Conservation (phyloP, 306 rosid species). For the Alnus rubra region DNA sequence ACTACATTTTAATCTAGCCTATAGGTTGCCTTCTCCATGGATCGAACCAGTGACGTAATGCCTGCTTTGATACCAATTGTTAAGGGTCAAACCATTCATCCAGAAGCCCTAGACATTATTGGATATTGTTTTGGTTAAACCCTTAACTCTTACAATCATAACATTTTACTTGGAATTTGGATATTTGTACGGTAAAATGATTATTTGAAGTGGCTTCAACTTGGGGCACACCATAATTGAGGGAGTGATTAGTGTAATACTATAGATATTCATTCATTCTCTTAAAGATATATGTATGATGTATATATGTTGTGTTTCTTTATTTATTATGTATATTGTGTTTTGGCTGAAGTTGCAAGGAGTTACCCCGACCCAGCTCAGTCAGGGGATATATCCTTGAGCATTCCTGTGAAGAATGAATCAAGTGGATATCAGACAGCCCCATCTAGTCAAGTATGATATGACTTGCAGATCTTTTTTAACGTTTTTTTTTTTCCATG, state of each 20-base stretch:
- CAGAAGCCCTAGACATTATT: no score
- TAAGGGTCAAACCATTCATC: no score
- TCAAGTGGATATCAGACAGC: slow-evolving; percentile 51
- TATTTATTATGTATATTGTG: neutral
- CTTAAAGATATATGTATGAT: neutral
- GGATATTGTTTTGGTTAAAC: no score
- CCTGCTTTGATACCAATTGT: no score
- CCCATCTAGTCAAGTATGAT: slow-evolving; percentile 55
- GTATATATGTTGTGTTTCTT: neutral
- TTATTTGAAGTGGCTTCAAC: slow-evolving; percentile 4
- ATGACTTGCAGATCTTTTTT: neutral
- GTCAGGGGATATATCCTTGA: slow-evolving; percentile 42
- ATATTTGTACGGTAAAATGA: slow-evolving; percentile 13
- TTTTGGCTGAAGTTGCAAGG: slow-evolving; percentile 49
- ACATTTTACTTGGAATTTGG: neutral
- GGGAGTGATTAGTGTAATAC: neutral
- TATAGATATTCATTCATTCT: neutral
- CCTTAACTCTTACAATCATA: no score
- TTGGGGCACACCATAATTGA: neutral
- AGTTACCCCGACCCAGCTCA: slow-evolving; percentile 37
- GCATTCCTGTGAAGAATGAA: slow-evolving; percentile 45
- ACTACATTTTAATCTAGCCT: no score
- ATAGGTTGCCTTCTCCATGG: no score
- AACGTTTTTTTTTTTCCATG: neutral
- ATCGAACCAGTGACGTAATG: no score